Percentiles rank a stretch among this genome's conserved stretches.
These are phyloP conservation scores for Globisporangium heterothallicum DNA, from an alignment of 352 stramenopile genomes.

Conservation along the genomic window DNA sequence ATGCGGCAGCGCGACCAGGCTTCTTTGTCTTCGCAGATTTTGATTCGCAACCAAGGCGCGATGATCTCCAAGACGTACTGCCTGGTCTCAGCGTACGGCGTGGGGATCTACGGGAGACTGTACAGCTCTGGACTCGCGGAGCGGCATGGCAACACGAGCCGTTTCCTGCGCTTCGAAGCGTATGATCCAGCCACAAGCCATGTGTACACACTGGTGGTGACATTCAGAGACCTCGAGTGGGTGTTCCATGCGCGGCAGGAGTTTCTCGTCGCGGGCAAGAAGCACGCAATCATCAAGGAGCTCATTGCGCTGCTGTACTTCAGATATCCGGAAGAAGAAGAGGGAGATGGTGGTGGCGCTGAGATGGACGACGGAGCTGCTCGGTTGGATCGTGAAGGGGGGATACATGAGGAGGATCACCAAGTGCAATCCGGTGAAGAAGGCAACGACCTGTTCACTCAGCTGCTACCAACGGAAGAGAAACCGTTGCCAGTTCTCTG, in stretches of 20 bases:
- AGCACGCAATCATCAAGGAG: constrained; percentile 43
- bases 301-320: constrained; percentile 63
- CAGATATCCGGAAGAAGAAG: constrained; percentile 26
- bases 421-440: not conserved
- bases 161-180: constrained; percentile 41
- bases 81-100: constrained; percentile 49
- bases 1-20: constrained; percentile 2
- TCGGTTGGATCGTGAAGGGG: too few species aligned
- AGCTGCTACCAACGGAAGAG: not conserved
- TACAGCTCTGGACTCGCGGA: constrained; percentile 40
- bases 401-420: not conserved
- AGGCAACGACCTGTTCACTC: not conserved
- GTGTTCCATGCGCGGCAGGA: constrained; percentile 38
- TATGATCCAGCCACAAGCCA: constrained; percentile 41
- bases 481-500: constrained; percentile 17
- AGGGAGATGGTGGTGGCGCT: too few species aligned
- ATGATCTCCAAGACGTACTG: constrained; percentile 65
- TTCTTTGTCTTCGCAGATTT: constrained; percentile 21
- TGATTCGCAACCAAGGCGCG: constrained; percentile 37
- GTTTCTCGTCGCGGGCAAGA: constrained; percentile 42
- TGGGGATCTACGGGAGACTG: constrained; percentile 49
- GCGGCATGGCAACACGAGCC: constrained; percentile 21
- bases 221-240: constrained; percentile 49
- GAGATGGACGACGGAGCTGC: too few species aligned
- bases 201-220: constrained; percentile 28